Evolutionary conservation across 2,329 filamentous ascomycete genomes (phyloP), one percentile per base, ranked within the genome.

Genomic region (Nothopassalora personata): DNA sequence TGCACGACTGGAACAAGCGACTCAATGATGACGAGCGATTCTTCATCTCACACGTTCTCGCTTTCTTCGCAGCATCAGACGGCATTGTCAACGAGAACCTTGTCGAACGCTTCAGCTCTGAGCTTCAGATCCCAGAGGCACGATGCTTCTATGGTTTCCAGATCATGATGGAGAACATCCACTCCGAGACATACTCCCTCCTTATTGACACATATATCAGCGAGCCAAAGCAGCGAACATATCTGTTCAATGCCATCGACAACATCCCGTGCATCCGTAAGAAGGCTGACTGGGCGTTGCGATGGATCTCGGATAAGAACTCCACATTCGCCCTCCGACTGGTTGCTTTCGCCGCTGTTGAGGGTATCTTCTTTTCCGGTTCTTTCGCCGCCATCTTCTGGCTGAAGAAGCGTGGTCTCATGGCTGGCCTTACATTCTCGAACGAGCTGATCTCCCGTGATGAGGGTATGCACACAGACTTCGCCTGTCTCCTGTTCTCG

Each of bases 151-250:
- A 99, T 77, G 94, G 94, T 66, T 99, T 99, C 85, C 94, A 99
- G 82, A 97, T 97, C 81, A 99, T 99, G 94, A 97, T 99, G 90
- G 94, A 99, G 84, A 99, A 99, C 81, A 96, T 99, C 72, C 94
- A 99, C 84, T 97, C 94, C 15, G 94, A 99, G 82, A 99, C 94
- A 56, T 99, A 99, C 85, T 97, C 93, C 19, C 87, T 99, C 36
- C 87, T 99, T 74, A 99, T 99, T 75, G 94, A 99, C 77, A 97
- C 93, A 64, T 99, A 99, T 79, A 96, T 99, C 80, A 97, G 95
- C 83, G 94, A 99, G 81, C 89, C 90, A 64, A 89, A 89, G 74
- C 93, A 99, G 81, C 87, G 91, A 69, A 89, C 85, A 63, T 92
- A 97, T 75, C 88, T 99, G 59, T 97, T 99, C 81, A 96, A 99